Percentiles rank a stretch among this genome's conserved stretches.
phyloP scores from a whole-genome alignment of 208 protist genomes.

The Porcisia hertigi region DNA sequence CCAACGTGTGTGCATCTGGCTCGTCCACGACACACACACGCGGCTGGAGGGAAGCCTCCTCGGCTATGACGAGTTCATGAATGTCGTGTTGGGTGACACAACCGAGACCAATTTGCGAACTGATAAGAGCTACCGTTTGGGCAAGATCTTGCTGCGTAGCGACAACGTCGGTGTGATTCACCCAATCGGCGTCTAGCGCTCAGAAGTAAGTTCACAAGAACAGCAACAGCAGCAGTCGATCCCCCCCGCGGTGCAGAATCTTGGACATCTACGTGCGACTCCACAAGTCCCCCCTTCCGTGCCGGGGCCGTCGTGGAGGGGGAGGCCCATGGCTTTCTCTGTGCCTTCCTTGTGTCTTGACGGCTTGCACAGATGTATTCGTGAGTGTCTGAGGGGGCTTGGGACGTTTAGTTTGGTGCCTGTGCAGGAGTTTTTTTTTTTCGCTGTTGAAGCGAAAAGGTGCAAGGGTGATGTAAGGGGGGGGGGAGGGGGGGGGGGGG shows the following conservation, averaged over 20 bases:
- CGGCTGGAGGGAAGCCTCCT: conserved; percentile 82
- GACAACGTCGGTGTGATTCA: conserved; percentile 92
- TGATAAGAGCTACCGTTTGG: conserved; percentile 54
- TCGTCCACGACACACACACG: conserved; percentile 80
- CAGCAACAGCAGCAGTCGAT: neutral
- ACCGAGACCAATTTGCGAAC: conserved; percentile 86
- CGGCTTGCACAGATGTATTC: neutral
- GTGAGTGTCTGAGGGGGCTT: neutral
- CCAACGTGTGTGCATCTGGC: conserved; percentile 83
- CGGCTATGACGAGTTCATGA: conserved; percentile 95
- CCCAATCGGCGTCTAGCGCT: conserved; percentile 76
- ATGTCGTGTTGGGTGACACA: conserved; percentile 90
- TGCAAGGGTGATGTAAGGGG: too few species aligned
- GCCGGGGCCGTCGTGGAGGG: too few species aligned
- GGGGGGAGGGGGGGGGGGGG: neutral
- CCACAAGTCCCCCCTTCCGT: neutral
- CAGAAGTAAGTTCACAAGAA: neutral
- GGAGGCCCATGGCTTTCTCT: too few species aligned
- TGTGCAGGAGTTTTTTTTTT: too few species aligned
- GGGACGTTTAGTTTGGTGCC: neutral
- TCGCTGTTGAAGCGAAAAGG: too few species aligned
- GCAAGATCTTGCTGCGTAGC: conserved; percentile 92
- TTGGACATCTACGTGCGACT: neutral
- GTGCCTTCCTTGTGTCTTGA: neutral
- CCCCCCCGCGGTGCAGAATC: too few species aligned